phyloP scores from a whole-genome alignment of 352 stramenopile genomes.

The Chrysophaeum taylorii region DNA sequence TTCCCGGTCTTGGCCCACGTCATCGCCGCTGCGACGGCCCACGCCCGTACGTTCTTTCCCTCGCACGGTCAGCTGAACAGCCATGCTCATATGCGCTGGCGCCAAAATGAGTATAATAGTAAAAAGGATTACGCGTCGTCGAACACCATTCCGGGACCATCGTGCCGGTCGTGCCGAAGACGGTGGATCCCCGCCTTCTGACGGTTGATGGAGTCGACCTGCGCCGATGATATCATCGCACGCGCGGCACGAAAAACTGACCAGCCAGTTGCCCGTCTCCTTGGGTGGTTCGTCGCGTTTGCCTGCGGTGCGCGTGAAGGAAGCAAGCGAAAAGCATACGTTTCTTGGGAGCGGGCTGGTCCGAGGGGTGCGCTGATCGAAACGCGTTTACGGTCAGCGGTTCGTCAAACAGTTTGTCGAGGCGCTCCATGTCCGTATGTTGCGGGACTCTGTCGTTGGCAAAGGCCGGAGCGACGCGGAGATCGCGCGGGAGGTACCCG shows the following conservation, averaged over 20 bases:
- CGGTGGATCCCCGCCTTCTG: constrained; percentile 1
- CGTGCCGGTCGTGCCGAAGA: background rate
- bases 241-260: too few relatives aligned
- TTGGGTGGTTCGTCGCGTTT: background rate
- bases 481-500: background rate
- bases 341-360: background rate
- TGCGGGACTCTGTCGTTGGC: background rate
- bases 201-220: background rate
- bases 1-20: too few relatives aligned
- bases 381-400: background rate
- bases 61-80: too few relatives aligned
- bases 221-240: too few relatives aligned
- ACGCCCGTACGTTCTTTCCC: too few relatives aligned
- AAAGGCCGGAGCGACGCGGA: constrained; percentile 1
- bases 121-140: too few relatives aligned
- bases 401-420: background rate
- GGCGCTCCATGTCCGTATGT: background rate
- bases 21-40: too few relatives aligned
- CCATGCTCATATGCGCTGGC: too few relatives aligned
- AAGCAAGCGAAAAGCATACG: background rate
- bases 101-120: too few relatives aligned
- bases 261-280: background rate
- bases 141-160: constrained; percentile 4
- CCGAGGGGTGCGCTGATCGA: background rate
- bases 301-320: background rate